Base-by-base conservation (phyloP, 257 asterid species). In the Gentiana dahurica region DNA sequence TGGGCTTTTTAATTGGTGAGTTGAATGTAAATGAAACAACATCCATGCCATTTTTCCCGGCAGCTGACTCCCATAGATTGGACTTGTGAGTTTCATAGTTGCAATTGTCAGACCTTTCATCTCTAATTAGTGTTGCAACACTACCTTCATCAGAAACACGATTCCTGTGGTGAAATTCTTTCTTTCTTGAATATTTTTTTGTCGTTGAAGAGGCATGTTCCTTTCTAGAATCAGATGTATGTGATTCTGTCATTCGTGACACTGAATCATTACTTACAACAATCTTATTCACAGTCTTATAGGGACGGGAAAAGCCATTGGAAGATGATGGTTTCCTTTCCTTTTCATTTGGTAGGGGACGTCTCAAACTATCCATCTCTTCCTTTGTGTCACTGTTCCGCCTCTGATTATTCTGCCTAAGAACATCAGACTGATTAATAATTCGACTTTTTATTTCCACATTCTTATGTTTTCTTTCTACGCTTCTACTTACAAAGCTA, bases 21-120 rank as follows among this genome's bases (percentile, higher is more conserved):
- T 90, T 81, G 70, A 92, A 92, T 63, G 99, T 92, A 77, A 92
- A 92, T 36, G 99, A 92, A 57, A 92, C 95, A 4, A 92, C 90
- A 71, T 92, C 97, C 63, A 60, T 66, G 65, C 83, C 69, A 70
- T 55, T 85, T 59, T 71, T 79, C 74, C 75, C 75, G 65, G 77
- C 95, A 63, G 73, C 58, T 64, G 68, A 68, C 59, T 81, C 86
- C 90, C 89, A 87, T 39, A 78, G 63, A 32, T 77, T 57, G 65
- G 65, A 76, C 66, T 69, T 77, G 64, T 76, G 87, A 70, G 65
- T 68, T 9, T 87, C 70, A 62, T 73, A 70, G 63, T 74, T 74
- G 65, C 82, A 70, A 62, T 83, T 76, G 37, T 71, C 74, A 69
- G 83, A 72, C 60, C 72, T 80, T 58, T 73, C 89, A 59, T 71